Evolutionary conservation across 2,329 filamentous ascomycete genomes (phyloP).

Genomic region (Coniochaeta sp.): DNA sequence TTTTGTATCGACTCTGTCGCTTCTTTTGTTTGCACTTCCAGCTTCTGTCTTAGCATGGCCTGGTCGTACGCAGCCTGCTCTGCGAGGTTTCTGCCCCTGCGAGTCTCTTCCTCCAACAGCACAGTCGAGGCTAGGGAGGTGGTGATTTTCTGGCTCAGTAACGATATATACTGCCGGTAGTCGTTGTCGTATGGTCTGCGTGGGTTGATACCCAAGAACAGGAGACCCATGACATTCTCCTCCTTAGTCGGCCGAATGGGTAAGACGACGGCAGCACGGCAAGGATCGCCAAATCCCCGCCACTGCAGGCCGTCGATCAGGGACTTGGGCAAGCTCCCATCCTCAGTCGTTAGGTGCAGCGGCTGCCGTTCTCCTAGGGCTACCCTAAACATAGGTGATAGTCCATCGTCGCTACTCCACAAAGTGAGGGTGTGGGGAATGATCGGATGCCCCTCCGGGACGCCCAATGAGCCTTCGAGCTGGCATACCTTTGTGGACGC

Average conservation of each 20-base stretch:
- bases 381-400: slow-evolving; percentile 31
- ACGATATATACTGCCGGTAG: slow-evolving; percentile 59
- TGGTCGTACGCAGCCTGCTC: slow-evolving; percentile 62
- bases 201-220: slow-evolving; percentile 58
- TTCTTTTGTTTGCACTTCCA: slow-evolving; percentile 48
- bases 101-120: slow-evolving; percentile 63
- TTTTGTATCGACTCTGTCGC: slow-evolving; percentile 51
- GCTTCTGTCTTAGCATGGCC: slow-evolving; percentile 57
- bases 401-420: slow-evolving; percentile 25
- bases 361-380: slow-evolving; percentile 29
- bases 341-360: slow-evolving; percentile 31
- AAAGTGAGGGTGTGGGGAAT: slow-evolving; percentile 30
- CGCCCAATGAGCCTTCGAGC: slow-evolving; percentile 38
- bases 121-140: slow-evolving; percentile 65
- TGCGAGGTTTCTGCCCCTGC: slow-evolving; percentile 47
- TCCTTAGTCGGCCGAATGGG: slow-evolving; percentile 62
- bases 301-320: slow-evolving; percentile 53
- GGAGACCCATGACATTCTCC: slow-evolving; percentile 58
- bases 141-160: slow-evolving; percentile 49
- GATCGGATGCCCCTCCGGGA: slow-evolving; percentile 35
- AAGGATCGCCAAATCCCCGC: slow-evolving; percentile 59
- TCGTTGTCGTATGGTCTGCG: slow-evolving; percentile 66
- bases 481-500: slow-evolving; percentile 28
- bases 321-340: slow-evolving; percentile 48
- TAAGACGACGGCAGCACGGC: slow-evolving; percentile 58